phyloP scores from a whole-genome alignment of 257 asterid species.

The Przewalskia tangutica region DNA sequence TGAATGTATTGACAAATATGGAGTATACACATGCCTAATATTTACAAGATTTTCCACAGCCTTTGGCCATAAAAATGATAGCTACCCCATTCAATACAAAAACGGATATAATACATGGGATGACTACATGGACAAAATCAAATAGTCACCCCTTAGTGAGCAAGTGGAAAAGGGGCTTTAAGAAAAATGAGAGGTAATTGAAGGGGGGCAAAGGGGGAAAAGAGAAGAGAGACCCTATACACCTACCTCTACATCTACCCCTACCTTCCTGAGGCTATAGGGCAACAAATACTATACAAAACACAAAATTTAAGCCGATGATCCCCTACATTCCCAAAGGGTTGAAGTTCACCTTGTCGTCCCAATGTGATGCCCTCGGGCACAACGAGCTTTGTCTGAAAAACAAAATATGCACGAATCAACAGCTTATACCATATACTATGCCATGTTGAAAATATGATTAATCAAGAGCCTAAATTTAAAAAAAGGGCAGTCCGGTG shows the following conservation, averaged over 20 bases:
- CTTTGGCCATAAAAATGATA: slow-evolving; percentile 66
- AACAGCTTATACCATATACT: background rate
- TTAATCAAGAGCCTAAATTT: background rate
- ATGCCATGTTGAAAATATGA: background rate
- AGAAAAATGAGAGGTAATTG: too few relatives aligned
- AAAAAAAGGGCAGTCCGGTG: too few relatives aligned
- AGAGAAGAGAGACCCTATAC: slow-evolving; percentile 63
- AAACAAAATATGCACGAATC: background rate
- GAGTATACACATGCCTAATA: slow-evolving; percentile 3
- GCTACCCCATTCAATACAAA: slow-evolving; percentile 26
- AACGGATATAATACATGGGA: slow-evolving; percentile 16
- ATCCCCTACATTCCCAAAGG: slow-evolving; percentile 10
- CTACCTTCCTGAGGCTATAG: slow-evolving; percentile 35
- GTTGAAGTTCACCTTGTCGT: slow-evolving; percentile 10
- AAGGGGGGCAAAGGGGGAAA: slow-evolving; percentile 1
- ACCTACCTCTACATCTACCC: slow-evolving; percentile 47
- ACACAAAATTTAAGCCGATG: slow-evolving; percentile 33
- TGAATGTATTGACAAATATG: background rate
- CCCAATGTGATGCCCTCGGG: slow-evolving; percentile 17
- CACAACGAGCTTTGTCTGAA: slow-evolving; percentile 33
- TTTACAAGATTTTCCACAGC: slow-evolving; percentile 57
- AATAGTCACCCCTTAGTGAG: slow-evolving; percentile 17
- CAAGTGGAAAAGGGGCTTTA: background rate
- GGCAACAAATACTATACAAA: slow-evolving; percentile 42
- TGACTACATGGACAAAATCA: slow-evolving; percentile 22